Percentiles rank a stretch among this genome's conserved stretches.
These are phyloP conservation scores for Kazachstania bromeliacearum DNA, from an alignment of 805 yeast genomes.

Conservation along the genomic window DNA sequence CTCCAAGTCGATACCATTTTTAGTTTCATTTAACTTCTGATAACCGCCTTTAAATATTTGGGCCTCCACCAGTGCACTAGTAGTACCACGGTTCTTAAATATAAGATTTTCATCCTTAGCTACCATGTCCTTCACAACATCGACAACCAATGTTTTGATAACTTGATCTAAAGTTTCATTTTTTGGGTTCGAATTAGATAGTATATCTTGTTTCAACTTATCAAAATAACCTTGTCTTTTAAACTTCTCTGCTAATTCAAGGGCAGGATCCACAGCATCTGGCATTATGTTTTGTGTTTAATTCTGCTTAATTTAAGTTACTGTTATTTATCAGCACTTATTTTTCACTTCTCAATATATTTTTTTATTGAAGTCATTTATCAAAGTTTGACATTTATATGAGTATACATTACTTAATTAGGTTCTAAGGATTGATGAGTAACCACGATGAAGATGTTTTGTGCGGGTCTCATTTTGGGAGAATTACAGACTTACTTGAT, in stretches of 20 bases:
- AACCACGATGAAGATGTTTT: too few species aligned
- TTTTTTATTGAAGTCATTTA: too few species aligned
- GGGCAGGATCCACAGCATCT: constrained; percentile 10
- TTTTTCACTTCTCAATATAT: too few species aligned
- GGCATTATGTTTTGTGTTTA: background rate
- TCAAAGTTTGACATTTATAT: too few species aligned
- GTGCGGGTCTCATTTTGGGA: too few species aligned
- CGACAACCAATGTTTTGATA: constrained; percentile 15
- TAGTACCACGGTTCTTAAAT: constrained; percentile 28
- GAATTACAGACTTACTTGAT: too few species aligned
- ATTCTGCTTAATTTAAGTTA: background rate
- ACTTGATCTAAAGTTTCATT: constrained; percentile 5
- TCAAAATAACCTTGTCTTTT: constrained; percentile 29
- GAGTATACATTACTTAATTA: too few species aligned
- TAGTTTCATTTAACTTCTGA: constrained; percentile 11
- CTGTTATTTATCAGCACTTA: too few species aligned
- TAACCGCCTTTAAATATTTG: constrained; percentile 24
- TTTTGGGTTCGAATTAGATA: constrained; percentile 8
- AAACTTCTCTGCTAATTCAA: constrained; percentile 21
- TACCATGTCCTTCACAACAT: constrained; percentile 22
- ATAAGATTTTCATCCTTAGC: constrained; percentile 23
- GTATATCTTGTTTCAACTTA: constrained; percentile 20
- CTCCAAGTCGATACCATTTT: constrained; percentile 14
- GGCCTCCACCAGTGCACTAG: constrained; percentile 28
- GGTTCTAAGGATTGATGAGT: too few species aligned